A percentile compares a stretch with the other conserved stretches of the same genome.
These are phyloP conservation scores for Phytophthora pluvialis DNA, from an alignment of 352 stramenopile species.

Conservation along the genomic window DNA sequence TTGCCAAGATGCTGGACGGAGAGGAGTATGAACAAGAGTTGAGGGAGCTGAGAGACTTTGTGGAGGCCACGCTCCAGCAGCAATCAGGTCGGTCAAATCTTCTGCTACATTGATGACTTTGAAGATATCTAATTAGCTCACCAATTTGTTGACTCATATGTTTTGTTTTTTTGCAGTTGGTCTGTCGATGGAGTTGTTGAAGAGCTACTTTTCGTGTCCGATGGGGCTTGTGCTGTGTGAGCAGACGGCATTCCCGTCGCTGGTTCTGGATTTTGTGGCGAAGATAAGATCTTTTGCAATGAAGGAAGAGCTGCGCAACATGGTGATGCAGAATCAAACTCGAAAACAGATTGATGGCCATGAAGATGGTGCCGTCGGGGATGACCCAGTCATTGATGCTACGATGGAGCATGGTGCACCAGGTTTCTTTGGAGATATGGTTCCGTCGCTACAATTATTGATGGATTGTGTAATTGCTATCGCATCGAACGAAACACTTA, in stretches of 20 bases:
- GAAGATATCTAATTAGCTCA: background rate
- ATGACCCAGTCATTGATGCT: background rate
- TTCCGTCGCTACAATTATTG: conserved; percentile 53
- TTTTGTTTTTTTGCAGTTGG: conserved; percentile 33
- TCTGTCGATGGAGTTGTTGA: conserved; percentile 41
- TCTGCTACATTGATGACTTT: background rate
- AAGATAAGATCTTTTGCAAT: conserved; percentile 59
- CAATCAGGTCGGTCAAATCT: conserved; percentile 31
- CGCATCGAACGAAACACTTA: conserved; percentile 49
- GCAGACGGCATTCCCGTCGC: conserved; percentile 69
- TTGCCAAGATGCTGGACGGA: conserved; percentile 52
- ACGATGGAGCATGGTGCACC: background rate
- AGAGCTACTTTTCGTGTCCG: conserved; percentile 58
- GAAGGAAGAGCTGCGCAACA: conserved; percentile 47
- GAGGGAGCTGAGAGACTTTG: conserved; percentile 46
- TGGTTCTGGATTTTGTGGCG: conserved; percentile 70
- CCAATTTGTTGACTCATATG: conserved; percentile 1
- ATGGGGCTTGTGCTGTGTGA: conserved; percentile 61
- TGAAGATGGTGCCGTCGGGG: background rate
- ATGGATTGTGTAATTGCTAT: conserved; percentile 74
- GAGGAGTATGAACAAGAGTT: conserved; percentile 47
- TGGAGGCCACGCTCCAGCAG: conserved; percentile 46
- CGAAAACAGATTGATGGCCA: background rate
- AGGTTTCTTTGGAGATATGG: conserved; percentile 25
- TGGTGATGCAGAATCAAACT: conserved; percentile 15